These are phyloP conservation scores for Mycena pura DNA, from an alignment of 768 basidiomycete genomes.

Conservation along the genomic window DNA sequence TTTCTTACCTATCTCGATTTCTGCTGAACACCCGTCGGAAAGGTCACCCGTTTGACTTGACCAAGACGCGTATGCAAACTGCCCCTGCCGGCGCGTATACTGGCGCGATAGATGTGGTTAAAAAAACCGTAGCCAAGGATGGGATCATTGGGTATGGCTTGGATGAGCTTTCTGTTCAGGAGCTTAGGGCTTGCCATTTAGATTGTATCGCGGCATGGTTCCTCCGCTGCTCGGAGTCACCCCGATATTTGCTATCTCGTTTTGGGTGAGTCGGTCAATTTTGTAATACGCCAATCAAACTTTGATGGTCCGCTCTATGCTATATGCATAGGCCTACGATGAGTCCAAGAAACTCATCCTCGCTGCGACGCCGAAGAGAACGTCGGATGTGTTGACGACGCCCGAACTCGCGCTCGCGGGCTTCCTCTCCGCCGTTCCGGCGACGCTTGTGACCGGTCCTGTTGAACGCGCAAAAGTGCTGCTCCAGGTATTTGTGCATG, in stretches of 20 bases:
- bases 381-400: slow-evolving; percentile 65
- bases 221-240: slow-evolving; percentile 95
- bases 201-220: slow-evolving; percentile 91
- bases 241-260: slow-evolving; percentile 96
- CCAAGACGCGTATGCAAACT: slow-evolving; percentile 95
- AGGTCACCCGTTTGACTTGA: slow-evolving; percentile 99
- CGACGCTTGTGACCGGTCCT: slow-evolving; percentile 92
- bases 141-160: slow-evolving; percentile 77
- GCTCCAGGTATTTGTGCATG: slow-evolving; percentile 66
- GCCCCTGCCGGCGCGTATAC: slow-evolving; percentile 88
- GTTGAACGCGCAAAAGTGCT: slow-evolving; percentile 97
- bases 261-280: slow-evolving; percentile 73
- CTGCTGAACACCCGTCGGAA: slow-evolving; percentile 6
- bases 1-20: background rate
- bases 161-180: slow-evolving; percentile 26
- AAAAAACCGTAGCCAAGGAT: slow-evolving; percentile 89
- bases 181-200: slow-evolving; percentile 36
- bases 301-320: background rate
- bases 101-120: slow-evolving; percentile 93
- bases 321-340: slow-evolving; percentile 99
- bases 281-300: slow-evolving; percentile 14
- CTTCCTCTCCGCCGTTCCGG: slow-evolving; percentile 92
- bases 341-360: slow-evolving; percentile 88
- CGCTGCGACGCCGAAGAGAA: slow-evolving; percentile 78
- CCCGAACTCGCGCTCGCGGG: slow-evolving; percentile 90